Base-by-base conservation (phyloP, 2,329 filamentous ascomycete species). In the Hypoxylon sp. region DNA sequence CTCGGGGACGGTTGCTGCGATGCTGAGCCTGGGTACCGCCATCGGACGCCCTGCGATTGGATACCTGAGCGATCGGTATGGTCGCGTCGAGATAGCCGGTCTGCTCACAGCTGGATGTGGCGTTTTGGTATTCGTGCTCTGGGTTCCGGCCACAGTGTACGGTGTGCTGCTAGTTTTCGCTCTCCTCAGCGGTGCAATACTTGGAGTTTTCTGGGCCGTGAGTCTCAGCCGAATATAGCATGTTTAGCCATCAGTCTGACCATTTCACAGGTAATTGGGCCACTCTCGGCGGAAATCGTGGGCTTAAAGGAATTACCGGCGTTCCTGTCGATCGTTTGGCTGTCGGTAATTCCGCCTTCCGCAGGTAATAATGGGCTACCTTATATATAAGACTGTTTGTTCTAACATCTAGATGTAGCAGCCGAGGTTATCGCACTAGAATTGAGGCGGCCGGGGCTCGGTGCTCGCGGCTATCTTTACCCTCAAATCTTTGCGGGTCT, bases 291-390 rank as follows among this genome's bases (percentile, higher is more conserved):
- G 14, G 48, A 50, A 2, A 22, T 50, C 14, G 30, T 50, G 22
- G 48, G 48, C 9, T 30, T 50, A 4, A 50, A 24, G 9, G 28
- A 50, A 9, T 11, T 50, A n/a, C 48, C 48, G 18, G 30, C 48
- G n/a, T 50, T 50, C 16, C 18, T 50, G 5, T 50, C 48, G 4
- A 50, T 50, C 11, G 30, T 24, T 16, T 50, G 54, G 54, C 49
- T 52, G 9, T 40, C 7, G 4, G 33, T 52, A 12, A n/a, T 40
- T 12, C 8, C 12, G 20, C 49, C 33, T 8, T 24, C 20, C 28
- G 49, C 49, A 52, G 20, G 32, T 52, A 38, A 26, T 26, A 8
- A 12, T 22, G 11, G 12, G 1, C 9, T 33, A n/a, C 30, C 48
- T 6, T 14, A 6, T 16, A 14, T 16, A 38, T 7, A n/a, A 38